Evolutionary conservation across 257 asterid species (phyloP), one percentile per base, ranked within the genome.

Genomic region (Solanum chilense): DNA sequence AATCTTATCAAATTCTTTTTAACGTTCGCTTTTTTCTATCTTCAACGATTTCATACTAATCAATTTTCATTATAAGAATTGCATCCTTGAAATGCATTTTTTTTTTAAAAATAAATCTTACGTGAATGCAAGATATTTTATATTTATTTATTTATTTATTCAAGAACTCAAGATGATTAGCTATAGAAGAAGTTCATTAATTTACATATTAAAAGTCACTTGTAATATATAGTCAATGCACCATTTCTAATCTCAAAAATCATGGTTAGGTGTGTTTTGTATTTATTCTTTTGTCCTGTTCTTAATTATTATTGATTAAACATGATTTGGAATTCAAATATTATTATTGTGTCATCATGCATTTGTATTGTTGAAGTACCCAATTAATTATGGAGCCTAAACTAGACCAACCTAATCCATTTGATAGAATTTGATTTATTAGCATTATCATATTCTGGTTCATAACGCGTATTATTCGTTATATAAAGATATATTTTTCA

Each of bases 241-340:
- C 16, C 16, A 78, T 78, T 78, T 16, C 84, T 45, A 25, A 25
- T 14, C 62, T 25, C 9, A 45, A 78, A 78, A 78, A 25, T 47
- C 41, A 78, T 15, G 66, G 27, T 78, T 78, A 78, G 84, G 66
- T 9, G 15, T 12, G 84, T 25, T 78, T 78, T 45, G 9, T 78
- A 78, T 44, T 78, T 78, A 25, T 78, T 58, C 49, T 5, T 44
- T 6, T 78, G 64, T 78, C 62, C 9, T 9, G 39, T 44, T 76
- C 83, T 76, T 76, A 76, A 76, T 13, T 64, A 7, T 21, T 56
- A 56, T 25, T 25, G 35, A 35, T 76, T 5, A 45, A 78, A 5
- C 25, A 78, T 78, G 25, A 78, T 78, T 78, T 78, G n/a, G 66
- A 45, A 44, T 78, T 15, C 41, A 78, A 78, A 74, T 71, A 71